A percentile compares a stretch with the other conserved stretches of the same genome.
Conservation (phyloP, 2,329 filamentous ascomycete genomes). For the Fonsecaea erecta region DNA sequence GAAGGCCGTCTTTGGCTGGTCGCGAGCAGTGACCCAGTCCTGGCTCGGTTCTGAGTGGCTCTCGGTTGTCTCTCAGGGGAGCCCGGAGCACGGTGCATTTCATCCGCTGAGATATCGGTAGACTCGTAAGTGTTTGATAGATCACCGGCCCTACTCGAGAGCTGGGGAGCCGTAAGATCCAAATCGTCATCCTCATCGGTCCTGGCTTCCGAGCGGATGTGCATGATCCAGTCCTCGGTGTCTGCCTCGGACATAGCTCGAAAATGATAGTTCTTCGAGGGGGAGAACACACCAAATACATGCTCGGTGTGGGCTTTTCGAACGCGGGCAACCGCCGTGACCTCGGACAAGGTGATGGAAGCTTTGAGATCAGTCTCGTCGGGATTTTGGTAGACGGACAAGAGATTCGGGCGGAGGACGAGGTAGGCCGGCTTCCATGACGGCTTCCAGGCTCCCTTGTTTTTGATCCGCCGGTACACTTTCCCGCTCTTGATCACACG, state of each 20-base stretch:
- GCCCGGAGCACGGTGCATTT: conserved; percentile 42
- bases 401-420: conserved; percentile 84
- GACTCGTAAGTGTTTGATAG: conserved; percentile 44
- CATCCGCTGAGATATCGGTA: conserved; percentile 50
- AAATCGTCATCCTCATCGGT: conserved; percentile 90
- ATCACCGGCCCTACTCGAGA: conserved; percentile 39
- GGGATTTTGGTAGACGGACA: conserved; percentile 91
- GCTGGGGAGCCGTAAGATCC: conserved; percentile 56
- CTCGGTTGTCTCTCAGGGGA: conserved; percentile 42
- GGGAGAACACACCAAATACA: conserved; percentile 90
- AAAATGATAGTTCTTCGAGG: conserved; percentile 88
- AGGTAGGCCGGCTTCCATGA: conserved; percentile 90
- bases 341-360: conserved; percentile 83
- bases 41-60: conserved; percentile 17
- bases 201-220: conserved; percentile 77
- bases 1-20: conserved; percentile 38
- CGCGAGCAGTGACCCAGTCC: conserved; percentile 24
- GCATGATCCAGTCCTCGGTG: conserved; percentile 81
- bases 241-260: conserved; percentile 75
- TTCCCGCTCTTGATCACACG: conserved; percentile 88
- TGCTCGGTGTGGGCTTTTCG: conserved; percentile 85
- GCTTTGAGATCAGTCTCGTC: conserved; percentile 88
- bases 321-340: conserved; percentile 87
- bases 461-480: conserved; percentile 85
- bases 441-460: conserved; percentile 68